Evolutionary conservation across 2,329 filamentous ascomycete genomes (phyloP).

Genomic region (Clarireedia hainanense): DNA sequence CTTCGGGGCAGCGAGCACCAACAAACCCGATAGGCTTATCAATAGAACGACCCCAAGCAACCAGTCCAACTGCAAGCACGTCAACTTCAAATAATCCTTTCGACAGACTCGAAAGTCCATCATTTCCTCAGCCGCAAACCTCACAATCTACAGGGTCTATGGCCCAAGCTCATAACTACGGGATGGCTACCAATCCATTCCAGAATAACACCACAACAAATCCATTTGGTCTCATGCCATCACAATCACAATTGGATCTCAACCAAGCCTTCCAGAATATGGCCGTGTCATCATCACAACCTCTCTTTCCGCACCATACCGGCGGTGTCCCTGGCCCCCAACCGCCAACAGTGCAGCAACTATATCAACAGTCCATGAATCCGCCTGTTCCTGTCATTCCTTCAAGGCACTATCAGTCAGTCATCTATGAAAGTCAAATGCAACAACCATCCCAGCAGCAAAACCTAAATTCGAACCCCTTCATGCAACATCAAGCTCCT

Average conservation of each 20-base stretch:
- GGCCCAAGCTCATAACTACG: constrained; percentile 41
- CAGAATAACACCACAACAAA: constrained; percentile 42
- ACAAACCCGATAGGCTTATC: constrained; percentile 21
- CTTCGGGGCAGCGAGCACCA: constrained; percentile 45
- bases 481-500: constrained; percentile 22
- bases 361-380: constrained; percentile 30
- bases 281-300: constrained; percentile 52
- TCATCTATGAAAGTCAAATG: constrained; percentile 24
- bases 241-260: constrained; percentile 35
- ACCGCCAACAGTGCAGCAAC: constrained; percentile 33
- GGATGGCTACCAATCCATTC: constrained; percentile 22
- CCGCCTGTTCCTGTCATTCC: constrained; percentile 28
- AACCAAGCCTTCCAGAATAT: constrained; percentile 67
- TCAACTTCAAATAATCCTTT: constrained; percentile 55
- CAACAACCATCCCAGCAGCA: constrained; percentile 19
- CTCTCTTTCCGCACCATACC: constrained; percentile 69
- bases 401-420: constrained; percentile 24
- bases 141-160: constrained; percentile 57
- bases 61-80: constrained; percentile 16
- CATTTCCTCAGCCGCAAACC: constrained; percentile 50
- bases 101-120: constrained; percentile 41
- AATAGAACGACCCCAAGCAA: constrained; percentile 21
- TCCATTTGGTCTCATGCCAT: constrained; percentile 51
- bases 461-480: constrained; percentile 24
- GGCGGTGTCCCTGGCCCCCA: constrained; percentile 44